Conservation (phyloP, 768 basidiomycete genomes). For the Mycena metata region DNA sequence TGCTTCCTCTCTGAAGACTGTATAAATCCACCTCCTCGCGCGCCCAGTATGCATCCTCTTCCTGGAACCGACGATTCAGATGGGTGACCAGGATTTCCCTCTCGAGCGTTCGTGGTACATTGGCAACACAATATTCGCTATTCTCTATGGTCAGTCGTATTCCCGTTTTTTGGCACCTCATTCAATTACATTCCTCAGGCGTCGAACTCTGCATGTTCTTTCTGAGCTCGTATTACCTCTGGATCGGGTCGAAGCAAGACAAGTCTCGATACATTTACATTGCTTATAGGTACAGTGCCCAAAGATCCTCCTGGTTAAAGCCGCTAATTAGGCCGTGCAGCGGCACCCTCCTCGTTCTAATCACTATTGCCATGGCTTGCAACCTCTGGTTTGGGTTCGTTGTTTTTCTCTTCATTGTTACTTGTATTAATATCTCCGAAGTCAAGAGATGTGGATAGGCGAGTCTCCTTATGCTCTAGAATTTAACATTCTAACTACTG, state of each 20-base stretch:
- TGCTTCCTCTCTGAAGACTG: neutral
- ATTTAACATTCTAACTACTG: too few species aligned
- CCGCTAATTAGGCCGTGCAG: neutral
- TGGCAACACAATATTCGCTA: constrained; percentile 30
- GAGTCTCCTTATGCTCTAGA: too few species aligned
- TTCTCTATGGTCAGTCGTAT: constrained; percentile 19
- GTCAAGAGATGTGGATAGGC: constrained; percentile 11
- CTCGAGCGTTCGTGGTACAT: constrained; percentile 27
- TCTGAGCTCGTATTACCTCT: constrained; percentile 27
- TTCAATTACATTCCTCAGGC: constrained; percentile 5
- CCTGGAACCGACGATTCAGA: neutral
- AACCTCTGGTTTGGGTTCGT: constrained; percentile 17
- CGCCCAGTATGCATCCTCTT: neutral
- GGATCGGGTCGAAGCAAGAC: constrained; percentile 8
- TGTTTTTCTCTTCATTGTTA: too few species aligned
- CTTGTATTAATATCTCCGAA: too few species aligned
- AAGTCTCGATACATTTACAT: constrained; percentile 23
- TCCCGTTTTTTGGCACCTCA: neutral
- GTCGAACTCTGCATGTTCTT: constrained; percentile 34
- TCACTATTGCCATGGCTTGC: constrained; percentile 22
- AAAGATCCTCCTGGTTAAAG: too few species aligned
- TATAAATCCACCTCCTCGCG: constrained; percentile 4
- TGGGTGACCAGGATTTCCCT: constrained; percentile 23
- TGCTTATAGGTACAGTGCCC: neutral
- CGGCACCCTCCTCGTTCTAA: constrained; percentile 14